Conservation (phyloP, 2,329 filamentous ascomycete genomes). For the Fusarium haematococcum region DNA sequence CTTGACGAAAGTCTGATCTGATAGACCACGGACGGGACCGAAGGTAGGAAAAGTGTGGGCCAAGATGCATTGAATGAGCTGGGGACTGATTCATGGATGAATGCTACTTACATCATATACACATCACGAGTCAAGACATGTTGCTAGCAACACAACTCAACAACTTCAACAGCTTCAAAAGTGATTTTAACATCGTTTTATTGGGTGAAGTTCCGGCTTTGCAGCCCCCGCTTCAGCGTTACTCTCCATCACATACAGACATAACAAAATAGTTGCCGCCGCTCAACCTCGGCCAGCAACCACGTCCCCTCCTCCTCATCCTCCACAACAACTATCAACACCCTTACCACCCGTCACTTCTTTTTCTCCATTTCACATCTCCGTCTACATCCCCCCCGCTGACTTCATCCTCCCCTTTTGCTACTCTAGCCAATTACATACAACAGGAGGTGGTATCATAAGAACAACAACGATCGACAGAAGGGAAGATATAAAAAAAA, state of each 20-base stretch:
- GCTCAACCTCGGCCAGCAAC: slow-evolving; percentile 40
- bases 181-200: slow-evolving; percentile 37
- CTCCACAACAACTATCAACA: slow-evolving; percentile 11
- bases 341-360: slow-evolving; percentile 23
- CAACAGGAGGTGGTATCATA: slow-evolving; percentile 49
- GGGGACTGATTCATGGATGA: background rate
- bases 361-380: slow-evolving; percentile 27
- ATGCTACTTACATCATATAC: background rate
- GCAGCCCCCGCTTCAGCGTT: slow-evolving; percentile 33
- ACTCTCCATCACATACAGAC: slow-evolving; percentile 24
- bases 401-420: slow-evolving; percentile 32
- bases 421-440: slow-evolving; percentile 47
- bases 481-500: slow-evolving; percentile 35
- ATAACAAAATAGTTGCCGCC: slow-evolving; percentile 27
- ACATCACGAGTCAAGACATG: background rate
- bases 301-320: slow-evolving; percentile 19
- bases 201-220: slow-evolving; percentile 38
- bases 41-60: background rate
- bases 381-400: slow-evolving; percentile 18
- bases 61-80: background rate
- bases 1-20: slow-evolving; percentile 31
- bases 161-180: background rate
- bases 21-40: background rate
- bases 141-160: background rate
- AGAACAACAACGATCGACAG: slow-evolving; percentile 40